Conservation (phyloP, 495 filamentous ascomycete genomes). For the Trichoderma gamsii region DNA sequence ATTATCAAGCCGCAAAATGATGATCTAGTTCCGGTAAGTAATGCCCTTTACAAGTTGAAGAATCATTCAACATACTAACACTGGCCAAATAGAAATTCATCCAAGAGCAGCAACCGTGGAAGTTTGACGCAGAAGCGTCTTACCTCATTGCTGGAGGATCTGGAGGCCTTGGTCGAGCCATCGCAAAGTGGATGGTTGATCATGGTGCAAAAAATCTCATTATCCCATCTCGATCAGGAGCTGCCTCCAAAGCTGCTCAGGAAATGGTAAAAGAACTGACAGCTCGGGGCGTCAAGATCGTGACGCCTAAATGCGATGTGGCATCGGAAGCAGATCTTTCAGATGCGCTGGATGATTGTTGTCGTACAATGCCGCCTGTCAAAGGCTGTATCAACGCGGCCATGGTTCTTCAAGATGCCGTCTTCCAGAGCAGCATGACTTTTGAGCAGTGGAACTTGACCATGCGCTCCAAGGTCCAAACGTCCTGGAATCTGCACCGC, state of each 20-base stretch:
- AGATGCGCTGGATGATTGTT: constrained; percentile 23
- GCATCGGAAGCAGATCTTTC: constrained; percentile 19
- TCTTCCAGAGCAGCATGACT: constrained; percentile 44
- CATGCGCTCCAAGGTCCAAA: constrained; percentile 39
- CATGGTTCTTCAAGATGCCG: constrained; percentile 46
- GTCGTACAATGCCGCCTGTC: constrained; percentile 40
- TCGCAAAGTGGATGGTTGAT: constrained; percentile 47
- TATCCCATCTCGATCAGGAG: constrained; percentile 47
- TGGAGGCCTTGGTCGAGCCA: constrained; percentile 50
- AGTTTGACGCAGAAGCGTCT: constrained; percentile 31
- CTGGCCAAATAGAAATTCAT: constrained; percentile 17
- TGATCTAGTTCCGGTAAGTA: constrained; percentile 28
- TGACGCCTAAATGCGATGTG: constrained; percentile 37
- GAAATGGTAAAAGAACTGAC: constrained; percentile 25
- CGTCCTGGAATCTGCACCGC: constrained; percentile 43
- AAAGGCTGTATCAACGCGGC: constrained; percentile 46
- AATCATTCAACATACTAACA: constrained; percentile 24
- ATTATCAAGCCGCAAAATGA: constrained; percentile 32
- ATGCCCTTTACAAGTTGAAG: constrained; percentile 7
- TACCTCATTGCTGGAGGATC: constrained; percentile 54
- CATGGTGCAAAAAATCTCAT: constrained; percentile 50
- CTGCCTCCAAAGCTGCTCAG: constrained; percentile 18
- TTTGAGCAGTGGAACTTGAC: constrained; percentile 31
- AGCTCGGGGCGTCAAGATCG: constrained; percentile 23
- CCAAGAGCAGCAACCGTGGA: constrained; percentile 20